Evolutionary conservation across 495 filamentous ascomycete genomes (phyloP), one percentile per base, ranked within the genome.

Genomic region (Aspergillus diversus): DNA sequence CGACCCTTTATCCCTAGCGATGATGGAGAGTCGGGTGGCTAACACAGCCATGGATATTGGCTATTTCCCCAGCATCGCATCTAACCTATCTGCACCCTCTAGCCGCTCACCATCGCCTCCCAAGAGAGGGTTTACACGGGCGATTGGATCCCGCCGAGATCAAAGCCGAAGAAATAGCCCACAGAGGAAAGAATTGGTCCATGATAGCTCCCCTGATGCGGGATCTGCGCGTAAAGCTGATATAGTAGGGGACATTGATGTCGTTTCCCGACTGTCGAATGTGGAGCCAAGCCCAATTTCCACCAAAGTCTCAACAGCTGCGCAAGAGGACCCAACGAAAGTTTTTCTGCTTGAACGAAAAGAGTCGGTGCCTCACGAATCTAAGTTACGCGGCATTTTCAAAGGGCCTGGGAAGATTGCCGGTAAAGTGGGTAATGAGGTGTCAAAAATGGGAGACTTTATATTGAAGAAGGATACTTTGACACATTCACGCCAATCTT

Each of bases 31-130:
- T 55, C 83, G 76, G 8, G 78, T 74, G 27, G 78, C 83, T 13
- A 81, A 75, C 61, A 82, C 83, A 56, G 81, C 82, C 16, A 65
- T 71, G n/a, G 69, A 75, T 12, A 55, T 71, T 17, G 64, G 72
- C n/a, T 80, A 81, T 52, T 80, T 86, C 57, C 85, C 85, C 5
- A 86, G 83, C 61, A 84, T 87, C 63, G 78, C 83, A 11, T 82
- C 81, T 39, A 84, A 85, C 63, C 55, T 86, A 15, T 86, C 84
- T 17, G 76, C 81, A 9, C 78, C 83, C 3, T 77, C 74, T 5
- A 87, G 84, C 63, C 78, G 84, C 39, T 78, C 76, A 33, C 70
- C 78, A 1, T 87, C 84, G 31, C 84, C 84, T 53, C 67, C 73
- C 0, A 81, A 83, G 64, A 81, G 70, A 60, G 71, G 75, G 7